Base-by-base conservation (phyloP, 2,329 filamentous ascomycete genomes). In the Allantophomopsis lycopodina region DNA sequence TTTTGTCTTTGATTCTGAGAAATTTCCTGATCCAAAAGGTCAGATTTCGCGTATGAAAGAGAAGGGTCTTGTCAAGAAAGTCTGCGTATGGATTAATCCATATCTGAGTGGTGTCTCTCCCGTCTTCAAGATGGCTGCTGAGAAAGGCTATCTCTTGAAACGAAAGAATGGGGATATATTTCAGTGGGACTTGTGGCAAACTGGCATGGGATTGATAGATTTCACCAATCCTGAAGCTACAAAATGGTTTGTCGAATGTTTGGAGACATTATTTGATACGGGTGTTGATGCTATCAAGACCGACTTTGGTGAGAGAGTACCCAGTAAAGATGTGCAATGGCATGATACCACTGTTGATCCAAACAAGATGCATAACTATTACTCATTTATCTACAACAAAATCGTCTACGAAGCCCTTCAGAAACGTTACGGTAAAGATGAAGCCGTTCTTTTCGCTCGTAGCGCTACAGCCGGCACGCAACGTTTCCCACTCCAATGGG, bases 161-260 rank as follows among this genome's bases (percentile, higher is more conserved):
- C 67, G 71, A 13, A 68, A 64, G 23, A 64, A 76, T 45, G 72
- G 69, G 4, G 67, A 72, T 39, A 61, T 78, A 15, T 79, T 70
- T 63, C 73, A 79, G 54, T 76, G 71, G 72, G 73, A 78, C 46
- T 57, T 74, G 12, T 78, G 74, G 74, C 73, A 78, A 49, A 70
- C 71, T 1, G 74, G 74, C 7, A 78, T 78, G 73, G 73, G 66
- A 1, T 58, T 78, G 2, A 62, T 78, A 2, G 74, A 78, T 46
- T 77, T 79, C 51, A 78, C 74, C 2, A 78, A 78, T 48, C 74
- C 73, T 0, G 66, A 62, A 8, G 74, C 74, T 2, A 62, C 63
- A 35, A 51, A 60, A 13, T 79, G 74, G 74, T 78, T 68, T 44
- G 57, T 60, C 6, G 50, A 46, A 2, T 70, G 73, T 44, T 55